Evolutionary conservation across 805 yeast species (phyloP), one percentile per base, ranked within the genome.

Genomic region (Candida incommunis): DNA sequence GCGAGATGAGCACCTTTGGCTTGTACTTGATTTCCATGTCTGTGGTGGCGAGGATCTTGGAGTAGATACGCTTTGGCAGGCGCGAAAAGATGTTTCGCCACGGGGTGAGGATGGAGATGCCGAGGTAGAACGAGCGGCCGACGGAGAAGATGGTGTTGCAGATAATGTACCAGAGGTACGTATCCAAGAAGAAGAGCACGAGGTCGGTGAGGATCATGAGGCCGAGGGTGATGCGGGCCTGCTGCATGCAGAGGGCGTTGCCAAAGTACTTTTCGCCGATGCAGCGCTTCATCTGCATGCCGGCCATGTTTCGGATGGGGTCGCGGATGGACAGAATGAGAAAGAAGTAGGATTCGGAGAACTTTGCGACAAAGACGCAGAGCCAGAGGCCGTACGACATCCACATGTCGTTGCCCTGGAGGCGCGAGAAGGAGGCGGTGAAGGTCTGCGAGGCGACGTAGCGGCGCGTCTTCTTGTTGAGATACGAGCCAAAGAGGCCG

Each of bases 81-180:
- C 99, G 81, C 45, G 96, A 80, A 74, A 90, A 92, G 56, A 92
- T 88, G 65, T 94, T 92, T 78, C 97, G 85, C 99, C 99, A 92
- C 51, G 99, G 99, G 37, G 99, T 92, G 73, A 88, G 78, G 54
- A 92, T 90, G 41, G 99, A 92, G 58, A 92, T 88, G 82, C 99
- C 99, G 66, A 94, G 75, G 74, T 90, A 92, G 76, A 92, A 92
- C 15, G 98, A 92, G 64, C 95, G 85, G 57, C 95, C 96, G 59
- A 92, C 86, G 50, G 97, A 90, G 78, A 86, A 88, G 54, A 86
- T 76, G 67, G 95, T 82, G 76, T 90, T 92, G 65, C 83, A 80
- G 57, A 92, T 72, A 72, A 92, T 88, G 74, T 92, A 92, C 99
- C 99, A 92, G 82, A 92, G 76, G 66, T 86, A 92, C 50, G 98